These are phyloP conservation scores for Yarrowia yakushimensis DNA, from an alignment of 805 yeast genomes.

Conservation along the genomic window DNA sequence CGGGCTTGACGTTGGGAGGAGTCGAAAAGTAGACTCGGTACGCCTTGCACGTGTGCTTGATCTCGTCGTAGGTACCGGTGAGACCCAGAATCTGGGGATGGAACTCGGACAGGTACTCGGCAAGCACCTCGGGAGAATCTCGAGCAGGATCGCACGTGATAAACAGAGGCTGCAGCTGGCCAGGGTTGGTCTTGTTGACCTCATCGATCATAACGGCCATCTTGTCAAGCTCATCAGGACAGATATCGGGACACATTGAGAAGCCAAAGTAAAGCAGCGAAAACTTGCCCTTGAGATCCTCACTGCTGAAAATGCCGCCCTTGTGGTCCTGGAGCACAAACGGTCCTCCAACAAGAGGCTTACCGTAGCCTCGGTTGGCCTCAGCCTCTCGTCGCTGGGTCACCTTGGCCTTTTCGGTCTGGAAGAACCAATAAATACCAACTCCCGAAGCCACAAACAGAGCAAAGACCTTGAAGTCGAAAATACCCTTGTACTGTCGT, in stretches of 20 bases:
- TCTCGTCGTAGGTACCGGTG: slow-evolving; percentile 84
- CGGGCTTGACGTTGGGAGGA: slow-evolving; percentile 89
- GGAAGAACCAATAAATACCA: slow-evolving; percentile 65
- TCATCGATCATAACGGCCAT: slow-evolving; percentile 67
- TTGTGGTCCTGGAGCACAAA: slow-evolving; percentile 69
- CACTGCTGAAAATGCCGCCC: slow-evolving; percentile 70
- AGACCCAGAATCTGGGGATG: slow-evolving; percentile 86
- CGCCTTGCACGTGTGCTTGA: slow-evolving; percentile 80
- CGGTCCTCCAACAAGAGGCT: slow-evolving; percentile 89
- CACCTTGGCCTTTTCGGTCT: slow-evolving; percentile 70
- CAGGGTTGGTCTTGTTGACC: slow-evolving; percentile 48
- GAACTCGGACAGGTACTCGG: slow-evolving; percentile 81
- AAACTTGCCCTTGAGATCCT: slow-evolving; percentile 73
- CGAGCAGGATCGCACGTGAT: slow-evolving; percentile 97
- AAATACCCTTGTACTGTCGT: slow-evolving; percentile 36
- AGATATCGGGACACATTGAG: slow-evolving; percentile 96
- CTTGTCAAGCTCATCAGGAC: slow-evolving; percentile 96
- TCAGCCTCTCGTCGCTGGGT: slow-evolving; percentile 76
- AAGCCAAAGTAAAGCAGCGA: slow-evolving; percentile 92
- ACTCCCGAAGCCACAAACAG: slow-evolving; percentile 68
- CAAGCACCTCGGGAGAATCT: slow-evolving; percentile 81
- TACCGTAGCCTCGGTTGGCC: slow-evolving; percentile 82
- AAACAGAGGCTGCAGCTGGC: slow-evolving; percentile 71
- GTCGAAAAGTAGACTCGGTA: slow-evolving; percentile 97
- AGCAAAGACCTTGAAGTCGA: slow-evolving; percentile 80